Evolutionary conservation across 257 asterid genomes (phyloP).

Genomic region (Salvia hispanica): DNA sequence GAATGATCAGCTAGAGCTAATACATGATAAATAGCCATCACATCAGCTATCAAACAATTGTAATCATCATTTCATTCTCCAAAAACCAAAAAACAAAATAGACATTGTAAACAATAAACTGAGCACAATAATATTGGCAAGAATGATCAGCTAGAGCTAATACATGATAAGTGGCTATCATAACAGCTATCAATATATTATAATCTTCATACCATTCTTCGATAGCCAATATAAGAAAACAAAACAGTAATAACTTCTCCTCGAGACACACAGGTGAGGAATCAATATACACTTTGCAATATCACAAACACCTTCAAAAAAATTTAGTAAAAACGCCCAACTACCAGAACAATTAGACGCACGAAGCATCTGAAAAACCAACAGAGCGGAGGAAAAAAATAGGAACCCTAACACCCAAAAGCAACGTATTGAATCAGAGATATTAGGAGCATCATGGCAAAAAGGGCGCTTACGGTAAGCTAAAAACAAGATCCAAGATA

Average conservation of each 20-base stretch:
- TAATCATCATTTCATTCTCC: constrained; percentile 41
- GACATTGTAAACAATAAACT: neutral
- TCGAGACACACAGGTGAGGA: no score
- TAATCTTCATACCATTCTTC: constrained; percentile 38
- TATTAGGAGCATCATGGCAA: neutral
- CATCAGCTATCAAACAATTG: constrained; percentile 41
- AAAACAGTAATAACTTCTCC: no score
- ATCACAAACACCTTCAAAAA: no score
- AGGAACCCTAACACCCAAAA: neutral
- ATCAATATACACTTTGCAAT: no score
- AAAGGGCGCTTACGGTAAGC: neutral
- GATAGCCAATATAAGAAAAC: neutral
- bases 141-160: constrained; percentile 77
- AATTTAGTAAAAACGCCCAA: neutral
- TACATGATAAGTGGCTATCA: constrained; percentile 60
- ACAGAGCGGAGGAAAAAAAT: neutral
- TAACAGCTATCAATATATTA: constrained; percentile 41
- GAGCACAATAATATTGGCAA: neutral
- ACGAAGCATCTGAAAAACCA: neutral
- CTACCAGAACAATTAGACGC: neutral
- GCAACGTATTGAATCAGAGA: neutral
- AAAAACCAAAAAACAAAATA: neutral
- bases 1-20: constrained; percentile 75
- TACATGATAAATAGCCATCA: constrained; percentile 64
- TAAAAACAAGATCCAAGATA: neutral